Evolutionary conservation across 1,139 yeast species (phyloP), one percentile per base, ranked within the genome.

Genomic region (Diutina ranongensis): DNA sequence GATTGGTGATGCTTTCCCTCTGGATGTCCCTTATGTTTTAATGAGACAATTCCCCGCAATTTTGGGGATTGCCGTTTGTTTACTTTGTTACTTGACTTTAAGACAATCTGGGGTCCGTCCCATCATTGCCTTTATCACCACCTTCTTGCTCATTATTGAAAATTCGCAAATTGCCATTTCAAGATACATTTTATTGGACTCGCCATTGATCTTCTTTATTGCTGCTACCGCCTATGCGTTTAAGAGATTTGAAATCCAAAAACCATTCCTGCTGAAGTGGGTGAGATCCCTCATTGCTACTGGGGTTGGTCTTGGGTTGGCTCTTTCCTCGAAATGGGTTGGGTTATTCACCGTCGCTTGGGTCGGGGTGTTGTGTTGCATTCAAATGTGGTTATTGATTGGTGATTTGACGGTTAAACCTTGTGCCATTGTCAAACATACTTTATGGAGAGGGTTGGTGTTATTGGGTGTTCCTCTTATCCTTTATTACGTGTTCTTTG

Each of bases 321-420:
- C 97, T 2, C 71, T 83, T 32, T 78, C 89, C 41, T 81, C 95
- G 44, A 94, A 94, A 63, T 92, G 98, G 97, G 97, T 92, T 45
- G 99, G 98, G 47, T 68, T 92, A 44, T 92, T 92, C 71, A 45
- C 47, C 35, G 44, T 53, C 15, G 55, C 54, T 8, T 94, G 98
- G 97, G 77, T 86, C 50, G 98, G 98, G 44, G 46, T 74, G 4
- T 62, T 78, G 51, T 87, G 94, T 54, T 61, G 80, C 19, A 74
- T 78, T 65, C 94, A 86, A 59, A 64, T 92, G 55, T 89, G 97
- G 97, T 78, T 86, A 61, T 64, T 84, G 50, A 65, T 88, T 58
- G 98, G 97, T 53, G 98, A 94, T 64, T 74, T 89, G 58, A 59
- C 74, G 2, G 74, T 86, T n/a, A 57, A 80, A 12, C 55, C 80